Base-by-base conservation (phyloP, 2,329 filamentous ascomycete species). In the Colletotrichum shisoi region DNA sequence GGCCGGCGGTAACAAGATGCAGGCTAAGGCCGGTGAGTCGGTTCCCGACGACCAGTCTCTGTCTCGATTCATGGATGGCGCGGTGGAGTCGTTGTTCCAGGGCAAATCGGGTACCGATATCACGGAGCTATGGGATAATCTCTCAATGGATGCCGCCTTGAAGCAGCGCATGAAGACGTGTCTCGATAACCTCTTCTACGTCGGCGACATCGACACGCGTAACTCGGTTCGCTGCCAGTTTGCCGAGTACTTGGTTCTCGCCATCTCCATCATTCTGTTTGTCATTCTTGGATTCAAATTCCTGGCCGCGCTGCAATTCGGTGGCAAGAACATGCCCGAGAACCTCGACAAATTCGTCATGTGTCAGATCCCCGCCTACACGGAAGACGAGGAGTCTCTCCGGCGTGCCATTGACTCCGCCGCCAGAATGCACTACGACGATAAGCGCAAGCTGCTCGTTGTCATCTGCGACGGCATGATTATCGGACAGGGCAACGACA, bases 391-490 rank as follows among this genome's bases (percentile, higher is more conserved):
- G 78, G 96, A 99, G 0, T 98, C 94, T 42, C 85, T 99, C 31
- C 93, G 95, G 62, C 94, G 94, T 83, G 95, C 95, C 67, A 97
- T 99, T 73, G 95, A 99, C 77, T 99, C 95, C 0, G 91, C 93
- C 67, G 94, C 95, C 34, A 87, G 93, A 69, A 97, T 97, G 93
- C 89, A 89, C 71, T 99, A 99, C 76, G 95, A 99, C 74, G 94
- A 99, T 77, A 99, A 99, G 83, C 92, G 95, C 75, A 99, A 99
- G 83, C 85, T 99, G 13, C 83, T 99, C 31, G 88, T 97, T 71
- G 85, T 99, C 69, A 84, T 99, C 70, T 99, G 95, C 74, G 95
- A 99, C 75, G 95, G 95, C 80, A 98, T 99, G 94, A 99, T 99
- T 82, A 96, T 99, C 71, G 95, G 95, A 74, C 94, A 97, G 81